phyloP scores from a whole-genome alignment of 2,329 filamentous ascomycete species.

The Scleromitrula shiraiana region DNA sequence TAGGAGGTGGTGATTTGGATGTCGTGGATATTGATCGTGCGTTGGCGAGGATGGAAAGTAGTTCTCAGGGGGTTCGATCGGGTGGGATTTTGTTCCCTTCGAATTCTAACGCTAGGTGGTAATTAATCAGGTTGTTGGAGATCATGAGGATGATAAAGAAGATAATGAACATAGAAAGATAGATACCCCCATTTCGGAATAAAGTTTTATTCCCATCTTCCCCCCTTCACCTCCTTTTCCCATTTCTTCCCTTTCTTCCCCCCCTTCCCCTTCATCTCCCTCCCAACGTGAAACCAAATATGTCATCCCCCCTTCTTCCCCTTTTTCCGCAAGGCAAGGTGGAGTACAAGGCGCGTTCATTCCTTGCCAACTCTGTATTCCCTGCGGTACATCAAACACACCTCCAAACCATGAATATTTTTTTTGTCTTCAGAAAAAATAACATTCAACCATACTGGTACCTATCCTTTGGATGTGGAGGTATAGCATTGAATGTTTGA shows the following conservation, averaged over 20 bases:
- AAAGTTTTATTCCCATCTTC: background rate
- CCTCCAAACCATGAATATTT: background rate
- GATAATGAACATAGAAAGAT: conserved; percentile 2
- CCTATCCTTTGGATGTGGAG: conserved; percentile 3
- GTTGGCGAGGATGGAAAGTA: conserved; percentile 44
- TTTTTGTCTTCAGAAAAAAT: too few species aligned
- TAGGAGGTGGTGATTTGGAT: conserved; percentile 37
- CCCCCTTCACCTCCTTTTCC: background rate
- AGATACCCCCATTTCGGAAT: conserved; percentile 3
- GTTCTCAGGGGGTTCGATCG: conserved; percentile 13
- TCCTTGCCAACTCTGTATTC: conserved; percentile 72
- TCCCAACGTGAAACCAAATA: background rate
- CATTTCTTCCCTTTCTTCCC: background rate
- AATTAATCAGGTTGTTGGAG: too few species aligned
- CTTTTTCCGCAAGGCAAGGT: conserved; percentile 62
- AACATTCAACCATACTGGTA: background rate
- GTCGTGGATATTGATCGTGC: conserved; percentile 58
- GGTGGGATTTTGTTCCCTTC: conserved; percentile 15
- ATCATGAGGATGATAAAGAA: conserved; percentile 11
- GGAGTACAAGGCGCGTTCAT: conserved; percentile 68
- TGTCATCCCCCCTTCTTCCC: background rate
- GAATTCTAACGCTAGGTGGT: conserved; percentile 37
- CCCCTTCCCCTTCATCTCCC: background rate
- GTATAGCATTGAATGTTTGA: too few species aligned
- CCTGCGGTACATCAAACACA: conserved; percentile 53